A percentile compares a stretch with the other conserved stretches of the same genome.
Evolutionary conservation across 495 filamentous ascomycete species (phyloP).

Genomic region (Hypomontagnella submonticulosa): DNA sequence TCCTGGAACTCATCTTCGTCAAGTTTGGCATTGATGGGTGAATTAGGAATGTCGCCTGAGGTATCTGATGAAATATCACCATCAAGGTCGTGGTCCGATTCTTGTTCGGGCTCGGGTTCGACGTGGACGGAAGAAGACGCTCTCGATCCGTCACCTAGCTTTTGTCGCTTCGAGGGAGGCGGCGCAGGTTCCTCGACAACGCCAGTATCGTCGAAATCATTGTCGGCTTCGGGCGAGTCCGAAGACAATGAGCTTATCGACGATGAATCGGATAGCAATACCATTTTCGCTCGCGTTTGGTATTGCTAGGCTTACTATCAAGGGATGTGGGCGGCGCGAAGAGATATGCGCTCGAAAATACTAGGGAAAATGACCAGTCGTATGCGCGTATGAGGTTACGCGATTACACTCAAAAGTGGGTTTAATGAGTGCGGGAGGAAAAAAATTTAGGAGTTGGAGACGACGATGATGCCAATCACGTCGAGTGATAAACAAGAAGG

Average conservation of each 20-base stretch:
- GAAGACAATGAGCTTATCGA: conserved; percentile 53
- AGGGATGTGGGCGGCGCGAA: neutral
- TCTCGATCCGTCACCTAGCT: conserved; percentile 56
- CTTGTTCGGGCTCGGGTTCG: conserved; percentile 55
- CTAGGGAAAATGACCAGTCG: neutral
- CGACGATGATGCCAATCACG: neutral
- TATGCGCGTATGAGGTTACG: neutral
- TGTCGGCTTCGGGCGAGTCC: conserved; percentile 60
- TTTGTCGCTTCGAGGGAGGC: conserved; percentile 63
- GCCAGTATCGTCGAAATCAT: conserved; percentile 57
- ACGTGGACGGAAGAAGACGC: conserved; percentile 59
- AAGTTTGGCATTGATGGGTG: conserved; percentile 68
- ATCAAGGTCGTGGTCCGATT: conserved; percentile 51
- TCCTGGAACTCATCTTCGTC: conserved; percentile 88
- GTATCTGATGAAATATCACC: conserved; percentile 86
- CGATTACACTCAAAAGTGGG: conserved; percentile 1
- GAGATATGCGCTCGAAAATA: neutral
- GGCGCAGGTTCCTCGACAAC: conserved; percentile 49
- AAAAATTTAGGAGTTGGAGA: neutral
- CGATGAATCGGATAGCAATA: conserved; percentile 46
- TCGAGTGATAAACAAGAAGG: conserved; percentile 9
- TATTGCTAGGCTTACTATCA: neutral
- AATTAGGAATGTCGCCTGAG: conserved; percentile 82
- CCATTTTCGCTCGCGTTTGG: conserved; percentile 34
- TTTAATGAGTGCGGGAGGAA: neutral